These are phyloP conservation scores for Talaromyces trachyspermus DNA, from an alignment of 495 filamentous ascomycete genomes.

Conservation along the genomic window DNA sequence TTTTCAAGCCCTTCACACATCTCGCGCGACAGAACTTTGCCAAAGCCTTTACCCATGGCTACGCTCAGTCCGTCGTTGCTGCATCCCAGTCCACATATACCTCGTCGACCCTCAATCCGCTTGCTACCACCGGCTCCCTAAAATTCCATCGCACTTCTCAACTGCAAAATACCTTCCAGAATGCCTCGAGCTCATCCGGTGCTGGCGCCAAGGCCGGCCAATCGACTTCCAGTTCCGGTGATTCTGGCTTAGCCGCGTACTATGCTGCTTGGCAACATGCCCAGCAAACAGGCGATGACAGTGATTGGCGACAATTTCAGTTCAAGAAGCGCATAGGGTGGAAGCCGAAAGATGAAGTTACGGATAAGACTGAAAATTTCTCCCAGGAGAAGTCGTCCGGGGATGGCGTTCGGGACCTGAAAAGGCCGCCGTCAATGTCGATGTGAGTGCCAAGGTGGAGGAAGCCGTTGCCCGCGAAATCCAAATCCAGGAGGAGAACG, in stretches of 20 bases:
- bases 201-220: constrained; percentile 41
- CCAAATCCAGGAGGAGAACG: constrained; percentile 41
- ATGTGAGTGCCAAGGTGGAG: constrained; percentile 53
- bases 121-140: constrained; percentile 43
- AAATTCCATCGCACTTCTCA: constrained; percentile 59
- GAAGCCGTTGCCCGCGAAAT: constrained; percentile 60
- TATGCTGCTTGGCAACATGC: constrained; percentile 81
- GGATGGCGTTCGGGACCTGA: constrained; percentile 46
- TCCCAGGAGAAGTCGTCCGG: constrained; percentile 6
- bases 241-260: constrained; percentile 69
- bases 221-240: constrained; percentile 34
- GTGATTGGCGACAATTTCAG: constrained; percentile 88
- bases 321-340: constrained; percentile 80
- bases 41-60: constrained; percentile 94
- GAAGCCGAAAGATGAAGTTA: constrained; percentile 55
- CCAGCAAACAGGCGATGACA: constrained; percentile 60
- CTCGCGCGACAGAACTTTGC: constrained; percentile 94
- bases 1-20: constrained; percentile 74
- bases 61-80: constrained; percentile 94
- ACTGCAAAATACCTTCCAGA: constrained; percentile 71
- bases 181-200: constrained; percentile 34
- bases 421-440: constrained; percentile 47
- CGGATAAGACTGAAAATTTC: constrained; percentile 35
- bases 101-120: constrained; percentile 53
- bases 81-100: constrained; percentile 86